Evolutionary conservation across 106 monocot genomes (phyloP).

Genomic region (Dendrobium officinale): DNA sequence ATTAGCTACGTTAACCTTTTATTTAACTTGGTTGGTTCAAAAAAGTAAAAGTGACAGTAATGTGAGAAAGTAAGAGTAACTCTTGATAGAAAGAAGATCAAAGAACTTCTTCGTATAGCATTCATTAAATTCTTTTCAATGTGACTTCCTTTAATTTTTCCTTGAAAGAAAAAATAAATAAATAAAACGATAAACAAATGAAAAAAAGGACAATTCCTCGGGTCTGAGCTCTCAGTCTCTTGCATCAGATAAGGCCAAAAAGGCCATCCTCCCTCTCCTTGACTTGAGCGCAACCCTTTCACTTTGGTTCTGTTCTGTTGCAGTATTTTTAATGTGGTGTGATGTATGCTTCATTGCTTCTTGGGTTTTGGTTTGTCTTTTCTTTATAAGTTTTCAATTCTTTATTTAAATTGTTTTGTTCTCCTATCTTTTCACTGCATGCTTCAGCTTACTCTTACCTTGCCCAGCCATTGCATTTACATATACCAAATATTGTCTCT

Average conservation of each 20-base stretch:
- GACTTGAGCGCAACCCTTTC: background rate
- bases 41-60: background rate
- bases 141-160: background rate
- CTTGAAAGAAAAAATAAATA: background rate
- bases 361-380: conserved; percentile 8
- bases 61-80: conserved; percentile 1
- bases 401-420: background rate
- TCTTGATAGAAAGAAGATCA: conserved; percentile 1
- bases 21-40: background rate
- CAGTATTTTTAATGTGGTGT: background rate
- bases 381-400: background rate
- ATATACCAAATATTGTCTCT: background rate
- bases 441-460: background rate
- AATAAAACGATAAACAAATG: background rate
- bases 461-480: too few species aligned
- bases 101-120: background rate
- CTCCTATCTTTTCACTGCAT: background rate
- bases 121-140: background rate
- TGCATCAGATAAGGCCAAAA: conserved; percentile 2
- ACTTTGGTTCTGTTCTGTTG: background rate
- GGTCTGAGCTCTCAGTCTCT: background rate
- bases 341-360: background rate
- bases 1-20: background rate
- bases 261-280: background rate
- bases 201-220: too few species aligned